These are phyloP conservation scores for Diplodia seriata DNA, from an alignment of 2,329 filamentous ascomycete genomes.

Conservation along the genomic window DNA sequence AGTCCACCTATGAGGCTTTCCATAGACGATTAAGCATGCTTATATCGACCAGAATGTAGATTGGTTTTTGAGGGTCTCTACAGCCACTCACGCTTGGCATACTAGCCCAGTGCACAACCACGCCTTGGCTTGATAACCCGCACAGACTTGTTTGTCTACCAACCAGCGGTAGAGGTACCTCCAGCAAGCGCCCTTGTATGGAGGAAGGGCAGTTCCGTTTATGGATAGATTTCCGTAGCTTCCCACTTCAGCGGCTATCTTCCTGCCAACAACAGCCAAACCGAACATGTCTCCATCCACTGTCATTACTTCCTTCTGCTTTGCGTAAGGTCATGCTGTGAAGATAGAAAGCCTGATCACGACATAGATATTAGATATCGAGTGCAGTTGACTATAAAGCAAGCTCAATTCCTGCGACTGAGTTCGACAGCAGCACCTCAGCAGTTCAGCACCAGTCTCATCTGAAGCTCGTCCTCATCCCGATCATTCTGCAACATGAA, in stretches of 20 bases:
- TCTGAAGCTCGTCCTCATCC: neutral
- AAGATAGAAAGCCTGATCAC: neutral
- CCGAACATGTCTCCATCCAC: neutral
- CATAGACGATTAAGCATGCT: neutral
- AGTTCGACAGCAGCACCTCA: constrained; percentile 2
- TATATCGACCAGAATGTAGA: neutral
- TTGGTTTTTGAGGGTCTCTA: neutral
- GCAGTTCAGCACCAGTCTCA: neutral
- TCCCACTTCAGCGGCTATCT: neutral
- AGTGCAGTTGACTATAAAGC: neutral
- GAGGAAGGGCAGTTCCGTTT: neutral
- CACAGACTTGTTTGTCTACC: neutral
- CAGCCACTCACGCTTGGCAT: neutral
- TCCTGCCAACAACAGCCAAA: neutral
- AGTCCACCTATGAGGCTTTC: neutral
- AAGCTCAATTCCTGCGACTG: neutral
- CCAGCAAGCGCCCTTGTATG: neutral
- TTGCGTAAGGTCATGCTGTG: neutral
- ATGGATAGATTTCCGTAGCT: neutral
- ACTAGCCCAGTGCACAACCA: neutral
- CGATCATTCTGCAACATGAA: constrained; percentile 17
- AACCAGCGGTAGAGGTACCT: neutral
- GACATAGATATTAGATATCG: neutral
- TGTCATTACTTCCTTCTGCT: neutral
- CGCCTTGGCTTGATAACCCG: neutral